Evolutionary conservation across 768 basidiomycete genomes (phyloP).

Genomic region (Rhodotorula kratochvilovae): DNA sequence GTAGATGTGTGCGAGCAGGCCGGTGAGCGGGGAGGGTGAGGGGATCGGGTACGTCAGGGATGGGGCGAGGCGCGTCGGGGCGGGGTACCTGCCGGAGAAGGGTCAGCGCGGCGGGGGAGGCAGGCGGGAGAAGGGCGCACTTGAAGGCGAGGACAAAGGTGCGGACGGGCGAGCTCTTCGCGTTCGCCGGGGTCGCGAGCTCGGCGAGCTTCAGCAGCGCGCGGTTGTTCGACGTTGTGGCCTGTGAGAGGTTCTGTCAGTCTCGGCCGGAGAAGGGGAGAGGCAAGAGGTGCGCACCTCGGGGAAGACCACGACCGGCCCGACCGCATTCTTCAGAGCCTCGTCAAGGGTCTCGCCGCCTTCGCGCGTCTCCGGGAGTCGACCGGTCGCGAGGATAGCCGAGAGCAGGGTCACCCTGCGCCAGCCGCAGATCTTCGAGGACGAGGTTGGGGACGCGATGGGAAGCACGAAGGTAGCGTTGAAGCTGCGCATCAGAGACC

Average conservation of each 20-base stretch:
- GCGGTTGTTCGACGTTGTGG: slow-evolving; percentile 38
- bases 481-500: slow-evolving; percentile 8
- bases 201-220: slow-evolving; percentile 31
- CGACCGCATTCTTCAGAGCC: neutral
- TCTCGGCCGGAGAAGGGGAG: no score
- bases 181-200: neutral
- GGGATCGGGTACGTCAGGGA: slow-evolving; percentile 36
- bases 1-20: slow-evolving; percentile 25
- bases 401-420: slow-evolving; percentile 1
- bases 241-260: neutral
- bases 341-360: slow-evolving; percentile 15
- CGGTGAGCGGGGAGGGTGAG: neutral
- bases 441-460: slow-evolving; percentile 6
- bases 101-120: neutral
- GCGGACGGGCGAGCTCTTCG: neutral
- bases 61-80: slow-evolving; percentile 25
- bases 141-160: slow-evolving; percentile 35
- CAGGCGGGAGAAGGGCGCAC: neutral
- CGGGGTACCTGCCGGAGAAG: slow-evolving; percentile 12
- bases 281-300: slow-evolving; percentile 31
- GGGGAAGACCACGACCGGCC: slow-evolving; percentile 31
- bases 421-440: slow-evolving; percentile 5
- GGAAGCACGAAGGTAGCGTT: slow-evolving; percentile 36
- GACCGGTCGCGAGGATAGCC: neutral
- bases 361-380: neutral